Conservation (phyloP, 495 filamentous ascomycete genomes). For the Aspergillus indologenus region DNA sequence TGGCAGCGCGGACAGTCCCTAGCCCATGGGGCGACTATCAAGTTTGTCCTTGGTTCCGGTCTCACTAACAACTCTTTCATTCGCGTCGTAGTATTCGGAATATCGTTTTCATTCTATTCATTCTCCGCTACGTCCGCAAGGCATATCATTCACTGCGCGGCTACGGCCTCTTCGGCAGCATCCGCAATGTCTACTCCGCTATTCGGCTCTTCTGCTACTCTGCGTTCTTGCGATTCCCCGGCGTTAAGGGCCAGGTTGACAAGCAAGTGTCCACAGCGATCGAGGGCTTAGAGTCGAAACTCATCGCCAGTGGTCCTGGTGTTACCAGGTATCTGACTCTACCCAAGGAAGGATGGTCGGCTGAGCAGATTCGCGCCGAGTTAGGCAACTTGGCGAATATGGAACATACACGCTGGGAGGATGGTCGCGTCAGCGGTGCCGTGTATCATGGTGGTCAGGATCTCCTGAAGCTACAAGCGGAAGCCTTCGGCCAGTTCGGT, state of each 20-base stretch:
- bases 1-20: constrained; percentile 5
- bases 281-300: constrained; percentile 71
- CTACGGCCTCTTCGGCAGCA: constrained; percentile 78
- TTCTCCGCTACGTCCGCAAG: constrained; percentile 82
- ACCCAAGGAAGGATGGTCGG: constrained; percentile 81
- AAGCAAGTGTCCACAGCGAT: constrained; percentile 68
- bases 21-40: not conserved
- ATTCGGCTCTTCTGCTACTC: constrained; percentile 73
- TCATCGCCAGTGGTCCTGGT: constrained; percentile 70
- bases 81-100: constrained; percentile 65
- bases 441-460: constrained; percentile 94
- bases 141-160: constrained; percentile 79
- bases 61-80: not conserved
- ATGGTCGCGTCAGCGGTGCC: constrained; percentile 88
- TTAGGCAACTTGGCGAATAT: constrained; percentile 73
- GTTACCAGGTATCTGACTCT: constrained; percentile 71
- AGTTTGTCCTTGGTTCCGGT: not conserved
- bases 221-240: constrained; percentile 79
- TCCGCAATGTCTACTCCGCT: constrained; percentile 66
- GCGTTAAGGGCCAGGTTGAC: constrained; percentile 76
- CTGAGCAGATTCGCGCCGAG: constrained; percentile 76
- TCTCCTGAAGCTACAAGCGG: constrained; percentile 78
- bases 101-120: constrained; percentile 83
- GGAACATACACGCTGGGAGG: constrained; percentile 96
- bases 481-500: constrained; percentile 89